These are phyloP conservation scores for Solioccasus polychromus DNA, from an alignment of 768 basidiomycete species.

Conservation along the genomic window DNA sequence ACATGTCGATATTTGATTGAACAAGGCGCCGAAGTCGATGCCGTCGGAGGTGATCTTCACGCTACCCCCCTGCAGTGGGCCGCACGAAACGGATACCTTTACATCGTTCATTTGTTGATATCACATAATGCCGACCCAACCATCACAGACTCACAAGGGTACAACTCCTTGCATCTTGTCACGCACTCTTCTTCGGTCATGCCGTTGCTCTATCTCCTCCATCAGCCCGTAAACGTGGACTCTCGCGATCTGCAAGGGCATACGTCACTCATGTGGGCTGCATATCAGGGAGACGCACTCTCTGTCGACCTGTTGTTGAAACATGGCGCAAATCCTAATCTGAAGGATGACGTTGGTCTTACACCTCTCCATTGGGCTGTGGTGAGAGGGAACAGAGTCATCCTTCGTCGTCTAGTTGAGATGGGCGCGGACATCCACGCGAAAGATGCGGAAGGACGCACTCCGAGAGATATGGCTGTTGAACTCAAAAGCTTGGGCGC, in stretches of 20 bases:
- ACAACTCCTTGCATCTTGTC: slow-evolving; percentile 93
- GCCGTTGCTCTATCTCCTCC: slow-evolving; percentile 88
- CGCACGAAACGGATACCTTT: slow-evolving; percentile 93
- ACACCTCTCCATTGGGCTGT: slow-evolving; percentile 97
- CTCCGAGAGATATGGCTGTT: slow-evolving; percentile 90
- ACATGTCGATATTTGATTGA: slow-evolving; percentile 86
- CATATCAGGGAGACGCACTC: slow-evolving; percentile 96
- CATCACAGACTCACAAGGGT: slow-evolving; percentile 89
- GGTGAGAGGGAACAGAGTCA: slow-evolving; percentile 87
- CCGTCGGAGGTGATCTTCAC: slow-evolving; percentile 87
- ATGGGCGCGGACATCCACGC: slow-evolving; percentile 80
- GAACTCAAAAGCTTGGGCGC: slow-evolving; percentile 90
- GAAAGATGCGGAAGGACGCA: slow-evolving; percentile 82
- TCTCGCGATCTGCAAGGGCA: slow-evolving; percentile 89
- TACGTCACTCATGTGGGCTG: slow-evolving; percentile 97
- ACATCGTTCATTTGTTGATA: slow-evolving; percentile 90
- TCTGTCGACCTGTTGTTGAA: slow-evolving; percentile 88
- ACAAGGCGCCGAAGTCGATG: slow-evolving; percentile 93
- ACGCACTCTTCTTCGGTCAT: slow-evolving; percentile 94
- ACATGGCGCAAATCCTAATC: slow-evolving; percentile 78
- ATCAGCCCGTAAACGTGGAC: slow-evolving; percentile 92
- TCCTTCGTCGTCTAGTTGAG: slow-evolving; percentile 81
- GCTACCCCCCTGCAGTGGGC: slow-evolving; percentile 99
- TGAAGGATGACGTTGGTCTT: slow-evolving; percentile 78
- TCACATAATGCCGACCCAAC: slow-evolving; percentile 90